A percentile compares a stretch with the other conserved stretches of the same genome.
Conservation (phyloP, 441 rosid genomes). For the Pelargonium myrrhifolium region DNA sequence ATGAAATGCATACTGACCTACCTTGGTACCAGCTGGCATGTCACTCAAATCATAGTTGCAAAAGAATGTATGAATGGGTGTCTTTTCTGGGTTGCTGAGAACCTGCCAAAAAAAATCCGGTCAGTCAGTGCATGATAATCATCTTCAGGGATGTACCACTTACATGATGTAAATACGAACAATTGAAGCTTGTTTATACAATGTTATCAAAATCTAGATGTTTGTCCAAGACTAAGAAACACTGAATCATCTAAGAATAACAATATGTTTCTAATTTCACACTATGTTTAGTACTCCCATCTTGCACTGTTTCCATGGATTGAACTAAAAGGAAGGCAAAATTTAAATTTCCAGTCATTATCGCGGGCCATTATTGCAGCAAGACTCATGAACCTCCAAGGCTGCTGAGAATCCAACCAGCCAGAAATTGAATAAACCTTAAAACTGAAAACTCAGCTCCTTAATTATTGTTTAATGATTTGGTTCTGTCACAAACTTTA, state of each 20-base stretch:
- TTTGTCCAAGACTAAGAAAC: neutral
- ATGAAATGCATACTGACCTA: slow-evolving; percentile 18
- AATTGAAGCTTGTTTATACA: neutral
- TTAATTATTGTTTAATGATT: neutral
- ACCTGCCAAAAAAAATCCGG: slow-evolving; percentile 34
- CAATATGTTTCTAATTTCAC: slow-evolving; percentile 2
- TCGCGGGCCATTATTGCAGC: neutral
- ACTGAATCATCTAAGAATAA: neutral
- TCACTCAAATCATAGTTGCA: slow-evolving; percentile 51
- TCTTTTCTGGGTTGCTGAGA: slow-evolving; percentile 63
- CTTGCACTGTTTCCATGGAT: neutral
- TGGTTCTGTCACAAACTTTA: neutral
- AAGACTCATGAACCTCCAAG: neutral
- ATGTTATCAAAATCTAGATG: slow-evolving; percentile 5
- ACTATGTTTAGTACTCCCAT: slow-evolving; percentile 3
- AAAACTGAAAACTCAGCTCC: neutral
- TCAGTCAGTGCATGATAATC: slow-evolving; percentile 10
- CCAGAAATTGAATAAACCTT: neutral
- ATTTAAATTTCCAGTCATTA: neutral
- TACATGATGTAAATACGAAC: neutral
- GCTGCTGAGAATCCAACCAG: neutral
- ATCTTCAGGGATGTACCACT: neutral
- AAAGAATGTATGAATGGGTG: slow-evolving; percentile 55
- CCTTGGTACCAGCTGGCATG: slow-evolving; percentile 66
- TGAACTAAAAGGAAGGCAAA: neutral